Base-by-base conservation (phyloP, 768 basidiomycete genomes). In the Cyclocybe cylindracea region DNA sequence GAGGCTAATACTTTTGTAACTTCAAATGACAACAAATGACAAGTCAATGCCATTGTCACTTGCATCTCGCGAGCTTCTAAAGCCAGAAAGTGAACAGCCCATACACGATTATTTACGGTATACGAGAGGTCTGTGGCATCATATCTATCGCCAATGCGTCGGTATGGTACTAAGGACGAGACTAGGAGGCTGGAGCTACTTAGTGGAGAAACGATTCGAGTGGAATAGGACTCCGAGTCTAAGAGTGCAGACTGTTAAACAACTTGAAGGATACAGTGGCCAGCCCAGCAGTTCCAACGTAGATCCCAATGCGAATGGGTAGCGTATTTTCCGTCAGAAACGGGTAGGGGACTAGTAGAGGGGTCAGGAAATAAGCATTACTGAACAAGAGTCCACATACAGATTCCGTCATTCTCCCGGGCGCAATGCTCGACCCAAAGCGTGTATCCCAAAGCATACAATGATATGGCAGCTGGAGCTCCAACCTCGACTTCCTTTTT, bases 401-500 rank as follows among this genome's bases (percentile, higher is more conserved):
- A 90, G 2, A 61, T 63, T 5, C 80, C 81, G 54, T 61, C 50
- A 39, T 89, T 91, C 64, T 71, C 76, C 6, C 61, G 67, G 0
- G 84, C 84, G 54, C 83, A 86, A 56, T 82, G 79, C 59, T 94
- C 91, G 2, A 83, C 81, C 77, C 87, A 90, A 8, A 63, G 66
- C 0, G 71, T 69, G 56, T 94, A 94, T 70, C 79, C 77, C 7
- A 68, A 7, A 5, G 73, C 66, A 50, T 62, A 74, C 2, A 59
- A 37, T 10, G 58, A 42, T 6, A 66, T 56, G 33, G 71, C 51
- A 14, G 66, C 10, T 7, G 76, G 71, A 0, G 70, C 73, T 33
- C 55, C 56, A 10, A 63, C 56, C 5, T 48, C 54, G 7, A 66
- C 58, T 16, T 66, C 63, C 1, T 55, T 65, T n/a, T 53, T 58